Evolutionary conservation across 2,329 filamentous ascomycete genomes (phyloP).

Genomic region (Aspergillus bombycis): DNA sequence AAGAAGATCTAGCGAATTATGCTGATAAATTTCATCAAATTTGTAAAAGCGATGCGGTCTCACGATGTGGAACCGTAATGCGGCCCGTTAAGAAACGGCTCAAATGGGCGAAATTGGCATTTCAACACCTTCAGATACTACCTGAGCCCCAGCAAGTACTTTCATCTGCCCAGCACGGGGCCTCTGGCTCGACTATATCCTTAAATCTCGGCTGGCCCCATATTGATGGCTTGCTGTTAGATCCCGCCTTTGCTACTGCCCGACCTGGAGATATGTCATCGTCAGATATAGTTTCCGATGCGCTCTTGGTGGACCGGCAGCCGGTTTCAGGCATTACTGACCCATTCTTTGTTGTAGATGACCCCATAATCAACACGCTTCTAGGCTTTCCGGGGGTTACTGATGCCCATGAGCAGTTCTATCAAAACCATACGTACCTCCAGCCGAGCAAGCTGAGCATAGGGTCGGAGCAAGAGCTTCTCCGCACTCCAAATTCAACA

Average conservation of each 20-base stretch:
- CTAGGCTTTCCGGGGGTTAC: background rate
- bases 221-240: background rate
- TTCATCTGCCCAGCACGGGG: background rate
- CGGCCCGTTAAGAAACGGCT: slow-evolving; percentile 10
- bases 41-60: slow-evolving; percentile 4
- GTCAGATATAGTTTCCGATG: background rate
- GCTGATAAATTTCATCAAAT: slow-evolving; percentile 4
- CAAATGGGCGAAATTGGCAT: slow-evolving; percentile 6
- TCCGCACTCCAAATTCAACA: too few relatives aligned
- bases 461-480: background rate
- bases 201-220: too few relatives aligned
- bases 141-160: background rate
- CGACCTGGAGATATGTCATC: background rate
- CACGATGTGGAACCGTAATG: slow-evolving; percentile 1
- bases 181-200: background rate
- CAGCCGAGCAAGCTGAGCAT: background rate
- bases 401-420: background rate
- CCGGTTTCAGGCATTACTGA: background rate
- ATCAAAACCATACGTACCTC: background rate
- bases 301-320: background rate
- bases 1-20: background rate
- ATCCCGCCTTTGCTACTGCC: background rate
- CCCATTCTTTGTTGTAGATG: background rate
- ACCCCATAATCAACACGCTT: background rate
- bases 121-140: background rate